These are phyloP conservation scores for Saprolegnia parasitica DNA, from an alignment of 352 stramenopile species.

Conservation along the genomic window DNA sequence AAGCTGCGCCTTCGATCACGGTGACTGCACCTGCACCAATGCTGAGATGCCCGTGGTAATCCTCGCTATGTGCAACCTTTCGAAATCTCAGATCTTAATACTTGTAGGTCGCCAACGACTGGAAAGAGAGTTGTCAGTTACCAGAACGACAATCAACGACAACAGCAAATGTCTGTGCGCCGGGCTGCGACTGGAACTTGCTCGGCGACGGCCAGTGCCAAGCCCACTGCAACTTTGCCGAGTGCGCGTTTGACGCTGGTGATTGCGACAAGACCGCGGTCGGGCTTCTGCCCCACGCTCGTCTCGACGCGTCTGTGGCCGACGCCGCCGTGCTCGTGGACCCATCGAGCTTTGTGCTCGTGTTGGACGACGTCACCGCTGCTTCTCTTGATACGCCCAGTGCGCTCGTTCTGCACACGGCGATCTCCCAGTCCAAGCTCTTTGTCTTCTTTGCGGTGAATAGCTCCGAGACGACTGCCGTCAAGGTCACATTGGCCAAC, in stretches of 20 bases:
- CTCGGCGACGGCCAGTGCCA: conserved; percentile 81
- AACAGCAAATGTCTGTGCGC: conserved; percentile 36
- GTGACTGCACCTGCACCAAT: conserved; percentile 85
- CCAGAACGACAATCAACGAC: not conserved
- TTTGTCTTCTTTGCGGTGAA: no score
- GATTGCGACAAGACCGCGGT: conserved; percentile 56
- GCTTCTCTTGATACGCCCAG: no score
- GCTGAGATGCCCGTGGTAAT: not conserved
- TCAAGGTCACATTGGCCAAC: conserved; percentile 43
- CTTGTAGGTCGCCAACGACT: not conserved
- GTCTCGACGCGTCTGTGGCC: conserved; percentile 42
- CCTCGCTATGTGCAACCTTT: not conserved
- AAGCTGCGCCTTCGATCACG: conserved; percentile 89
- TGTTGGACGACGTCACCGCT: not conserved
- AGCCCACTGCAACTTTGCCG: conserved; percentile 65
- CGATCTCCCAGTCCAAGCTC: no score
- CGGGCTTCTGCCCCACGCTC: conserved; percentile 41
- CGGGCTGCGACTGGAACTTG: conserved; percentile 67
- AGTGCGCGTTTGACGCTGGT: conserved; percentile 78
- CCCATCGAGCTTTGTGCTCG: conserved; percentile 52
- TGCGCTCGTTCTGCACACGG: no score
- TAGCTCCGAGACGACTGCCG: no score
- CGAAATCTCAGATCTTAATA: not conserved
- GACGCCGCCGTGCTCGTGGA: conserved; percentile 68
- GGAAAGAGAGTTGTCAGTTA: not conserved